phyloP scores from a whole-genome alignment of 352 stramenopile genomes.

The Phytophthora ohioensis region DNA sequence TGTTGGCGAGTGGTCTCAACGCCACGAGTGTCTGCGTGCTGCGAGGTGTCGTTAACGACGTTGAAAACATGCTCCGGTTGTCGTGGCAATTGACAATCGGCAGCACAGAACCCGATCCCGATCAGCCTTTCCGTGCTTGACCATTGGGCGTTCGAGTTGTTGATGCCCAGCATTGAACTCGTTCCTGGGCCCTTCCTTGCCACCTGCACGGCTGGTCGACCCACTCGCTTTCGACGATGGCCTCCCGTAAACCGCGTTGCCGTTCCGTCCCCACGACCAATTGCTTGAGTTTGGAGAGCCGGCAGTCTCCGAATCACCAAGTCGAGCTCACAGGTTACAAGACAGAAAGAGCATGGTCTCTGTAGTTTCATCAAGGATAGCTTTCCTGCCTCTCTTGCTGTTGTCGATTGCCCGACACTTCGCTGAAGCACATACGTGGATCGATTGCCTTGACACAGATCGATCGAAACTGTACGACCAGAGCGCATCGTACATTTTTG shows the following conservation, averaged over 20 bases:
- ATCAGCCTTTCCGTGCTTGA: slow-evolving; percentile 20
- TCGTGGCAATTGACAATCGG: slow-evolving; percentile 27
- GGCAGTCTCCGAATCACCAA: slow-evolving; percentile 29
- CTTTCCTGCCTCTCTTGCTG: slow-evolving; percentile 21
- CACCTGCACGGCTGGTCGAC: slow-evolving; percentile 11
- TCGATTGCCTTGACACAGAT: slow-evolving; percentile 63
- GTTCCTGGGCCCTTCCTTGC: slow-evolving; percentile 31
- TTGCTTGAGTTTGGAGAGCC: neutral
- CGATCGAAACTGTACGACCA: slow-evolving; percentile 69
- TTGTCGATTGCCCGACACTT: slow-evolving; percentile 23
- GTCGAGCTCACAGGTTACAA: slow-evolving; percentile 5
- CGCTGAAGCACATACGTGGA: slow-evolving; percentile 63
- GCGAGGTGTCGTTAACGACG: slow-evolving; percentile 7
- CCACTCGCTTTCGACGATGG: neutral
- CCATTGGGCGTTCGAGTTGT: slow-evolving; percentile 6
- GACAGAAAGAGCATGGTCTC: slow-evolving; percentile 20
- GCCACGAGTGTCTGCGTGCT: neutral
- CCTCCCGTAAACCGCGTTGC: slow-evolving; percentile 23
- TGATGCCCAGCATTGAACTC: slow-evolving; percentile 20
- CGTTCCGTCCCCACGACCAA: slow-evolving; percentile 16
- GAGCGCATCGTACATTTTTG: slow-evolving; percentile 75
- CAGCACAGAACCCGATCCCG: slow-evolving; percentile 12
- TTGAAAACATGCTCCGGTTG: slow-evolving; percentile 10
- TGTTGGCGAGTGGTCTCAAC: slow-evolving; percentile 7
- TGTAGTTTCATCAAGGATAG: slow-evolving; percentile 21